Evolutionary conservation across 805 yeast genomes (phyloP), one percentile per base, ranked within the genome.

Genomic region (Saturnispora mendoncae): DNA sequence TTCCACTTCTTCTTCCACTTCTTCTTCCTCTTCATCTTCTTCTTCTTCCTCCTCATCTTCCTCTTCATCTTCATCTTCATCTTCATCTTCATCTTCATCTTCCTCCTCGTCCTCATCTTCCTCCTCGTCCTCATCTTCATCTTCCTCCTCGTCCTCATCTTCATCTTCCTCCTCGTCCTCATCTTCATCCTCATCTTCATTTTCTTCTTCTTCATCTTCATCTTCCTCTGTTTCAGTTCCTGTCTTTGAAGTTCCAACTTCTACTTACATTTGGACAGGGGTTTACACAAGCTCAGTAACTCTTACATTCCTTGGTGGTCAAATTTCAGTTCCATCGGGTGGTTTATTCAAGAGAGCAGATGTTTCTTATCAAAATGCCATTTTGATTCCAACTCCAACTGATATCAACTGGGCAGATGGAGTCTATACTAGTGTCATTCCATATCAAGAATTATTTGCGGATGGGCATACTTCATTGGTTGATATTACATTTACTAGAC

Each of bases 311-410:
- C 8, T 28, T n/a, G 27, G 19, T 18, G 26, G 33, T 20, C 19
- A 27, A 27, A 2, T 36, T 17, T 27, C n/a, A 6, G 24, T 17
- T 18, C 39, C 39, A 28, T 8, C 24, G 8, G 20, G 14, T 28
- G 33, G 33, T 9, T 28, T 36, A 20, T 36, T 18, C 17, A 36
- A 36, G 26, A 36, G 39, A 36, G 38, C 7, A 15, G 32, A 27
- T 6, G 12, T n/a, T n/a, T 14, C 24, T 6, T 27, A 19, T 25
- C 7, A n/a, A 20, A 20, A 29, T 3, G 25, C 19, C 18, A n/a
- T 36, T 27, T 18, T 36, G 25, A 36, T 36, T 20, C 39, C 39
- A 36, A 36, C 39, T 13, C 39, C 39, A 19, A 36, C 39, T 19
- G 15, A 25, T 19, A 14, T 24, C n/a, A 12, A 4, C 25, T 36